Conservation (phyloP, 371 early-diverging fungal species). For the Mucor lusitanicus region DNA sequence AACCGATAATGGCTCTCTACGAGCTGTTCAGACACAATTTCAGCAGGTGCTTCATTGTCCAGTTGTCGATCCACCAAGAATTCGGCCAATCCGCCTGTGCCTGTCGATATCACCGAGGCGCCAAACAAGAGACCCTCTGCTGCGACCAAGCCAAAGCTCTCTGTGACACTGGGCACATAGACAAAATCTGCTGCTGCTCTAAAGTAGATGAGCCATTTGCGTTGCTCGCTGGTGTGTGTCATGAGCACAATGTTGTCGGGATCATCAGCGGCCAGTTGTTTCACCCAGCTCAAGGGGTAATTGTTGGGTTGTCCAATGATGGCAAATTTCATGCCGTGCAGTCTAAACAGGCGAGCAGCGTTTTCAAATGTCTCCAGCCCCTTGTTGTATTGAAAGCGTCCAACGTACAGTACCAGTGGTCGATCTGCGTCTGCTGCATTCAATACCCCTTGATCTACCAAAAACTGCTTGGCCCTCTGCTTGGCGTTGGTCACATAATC, state of each 20-base stretch:
- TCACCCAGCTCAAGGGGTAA: slow-evolving; percentile 49
- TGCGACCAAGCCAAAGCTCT: slow-evolving; percentile 65
- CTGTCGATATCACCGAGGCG: slow-evolving; percentile 58
- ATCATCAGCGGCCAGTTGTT: slow-evolving; percentile 39
- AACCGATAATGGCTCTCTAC: slow-evolving; percentile 36
- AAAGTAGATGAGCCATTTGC: slow-evolving; percentile 52
- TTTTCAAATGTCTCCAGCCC: slow-evolving; percentile 55
- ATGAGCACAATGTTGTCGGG: slow-evolving; percentile 52
- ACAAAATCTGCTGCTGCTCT: slow-evolving; percentile 67
- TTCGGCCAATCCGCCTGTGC: slow-evolving; percentile 59
- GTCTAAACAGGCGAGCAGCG: slow-evolving; percentile 39
- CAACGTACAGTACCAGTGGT: slow-evolving; percentile 60
- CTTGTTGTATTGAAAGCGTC: slow-evolving; percentile 67
- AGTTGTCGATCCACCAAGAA: slow-evolving; percentile 54
- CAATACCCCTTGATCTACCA: slow-evolving; percentile 50
- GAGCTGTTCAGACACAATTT: slow-evolving; percentile 9
- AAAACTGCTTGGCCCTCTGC: slow-evolving; percentile 54
- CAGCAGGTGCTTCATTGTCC: slow-evolving; percentile 13
- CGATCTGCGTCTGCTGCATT: slow-evolving; percentile 43
- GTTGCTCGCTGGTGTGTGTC: slow-evolving; percentile 43
- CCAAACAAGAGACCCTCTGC: slow-evolving; percentile 69
- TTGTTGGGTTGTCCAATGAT: slow-evolving; percentile 67
- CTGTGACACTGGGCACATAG: slow-evolving; percentile 61
- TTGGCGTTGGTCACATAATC: slow-evolving; percentile 50
- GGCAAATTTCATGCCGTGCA: slow-evolving; percentile 52